phyloP scores from a whole-genome alignment of 2,329 filamentous ascomycete genomes.

The Penicillium oxalicum region DNA sequence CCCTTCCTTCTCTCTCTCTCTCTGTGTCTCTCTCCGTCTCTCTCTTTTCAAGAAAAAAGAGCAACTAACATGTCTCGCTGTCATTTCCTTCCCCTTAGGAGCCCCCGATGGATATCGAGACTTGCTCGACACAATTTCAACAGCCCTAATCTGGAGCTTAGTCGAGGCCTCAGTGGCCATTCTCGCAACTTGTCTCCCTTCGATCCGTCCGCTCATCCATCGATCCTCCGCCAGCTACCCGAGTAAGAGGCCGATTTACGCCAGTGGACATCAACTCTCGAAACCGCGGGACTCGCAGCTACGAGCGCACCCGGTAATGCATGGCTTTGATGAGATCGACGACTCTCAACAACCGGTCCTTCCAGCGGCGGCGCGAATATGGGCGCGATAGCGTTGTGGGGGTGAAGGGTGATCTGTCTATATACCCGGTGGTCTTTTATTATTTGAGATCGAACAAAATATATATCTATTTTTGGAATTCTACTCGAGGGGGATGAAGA shows the following conservation, averaged over 20 bases:
- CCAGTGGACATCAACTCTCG: not conserved
- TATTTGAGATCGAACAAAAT: no score
- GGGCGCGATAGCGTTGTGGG: not conserved
- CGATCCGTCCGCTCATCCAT: conserved; percentile 10
- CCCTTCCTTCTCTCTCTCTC: no score
- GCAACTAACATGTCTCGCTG: not conserved
- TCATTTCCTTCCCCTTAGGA: not conserved
- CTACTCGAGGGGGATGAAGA: no score
- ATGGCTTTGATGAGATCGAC: not conserved
- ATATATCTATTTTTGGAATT: no score
- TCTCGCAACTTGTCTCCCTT: conserved; percentile 9
- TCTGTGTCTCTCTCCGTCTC: not conserved
- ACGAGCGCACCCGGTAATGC: not conserved
- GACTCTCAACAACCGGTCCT: not conserved
- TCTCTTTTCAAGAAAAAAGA: no score
- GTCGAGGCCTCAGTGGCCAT: conserved; percentile 9
- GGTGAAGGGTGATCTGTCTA: no score
- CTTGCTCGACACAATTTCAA: conserved; percentile 9
- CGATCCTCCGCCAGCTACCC: conserved; percentile 4
- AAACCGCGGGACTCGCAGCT: not conserved
- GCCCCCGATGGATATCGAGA: conserved; percentile 7
- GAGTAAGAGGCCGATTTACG: not conserved
- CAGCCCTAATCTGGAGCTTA: conserved; percentile 10
- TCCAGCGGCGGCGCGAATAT: not conserved
- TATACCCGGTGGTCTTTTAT: no score